Evolutionary conservation across 2,329 filamentous ascomycete species (phyloP), one percentile per base, ranked within the genome.

Genomic region (Trichoderma atrobrunneum): DNA sequence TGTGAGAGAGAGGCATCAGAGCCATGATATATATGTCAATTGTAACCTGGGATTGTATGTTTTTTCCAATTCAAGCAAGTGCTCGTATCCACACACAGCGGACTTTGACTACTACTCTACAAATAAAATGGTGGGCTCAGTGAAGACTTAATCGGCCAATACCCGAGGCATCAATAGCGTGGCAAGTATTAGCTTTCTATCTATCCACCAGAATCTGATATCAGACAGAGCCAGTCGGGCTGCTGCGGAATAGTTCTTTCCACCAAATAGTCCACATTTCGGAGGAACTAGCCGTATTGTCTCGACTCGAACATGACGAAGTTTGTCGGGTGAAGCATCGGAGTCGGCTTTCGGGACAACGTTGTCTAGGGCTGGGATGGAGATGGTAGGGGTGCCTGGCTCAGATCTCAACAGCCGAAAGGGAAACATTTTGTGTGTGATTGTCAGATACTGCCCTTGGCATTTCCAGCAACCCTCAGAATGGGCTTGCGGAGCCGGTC

Each of bases 341-440:
- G 69, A 71, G 69, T 65, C 69, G 69, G 69, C 28, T 60, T 59
- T 71, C 69, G 69, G 69, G 51, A 21, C 69, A 71, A 71, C 69
- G 28, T 71, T 65, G 67, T 28, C 24, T 36, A 62, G 48, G 57
- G 57, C 67, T 61, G 43, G 57, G 56, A n/a, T 30, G 34, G 65
- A 60, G 56, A 36, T 10, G 36, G 67, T 70, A 70, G 67, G 67
- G 67, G 57, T 70, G 21, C 54, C 67, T 36, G 36, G 67, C 67
- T 62, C 56, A 70, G 67, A 70, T 70, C 67, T 70, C 67, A 70
- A 54, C 67, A 36, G n/a, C 39, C 67, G 18, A 62, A 62, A 62
- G 12, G 36, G 39, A 70, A 32, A 62, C 57, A 62, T 28, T 69
- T 48, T 43, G 64, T 59, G 57, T 66, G 48, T 34, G n/a, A 70